phyloP scores from a whole-genome alignment of 768 basidiomycete species.

The Kondoa subrosea region DNA sequence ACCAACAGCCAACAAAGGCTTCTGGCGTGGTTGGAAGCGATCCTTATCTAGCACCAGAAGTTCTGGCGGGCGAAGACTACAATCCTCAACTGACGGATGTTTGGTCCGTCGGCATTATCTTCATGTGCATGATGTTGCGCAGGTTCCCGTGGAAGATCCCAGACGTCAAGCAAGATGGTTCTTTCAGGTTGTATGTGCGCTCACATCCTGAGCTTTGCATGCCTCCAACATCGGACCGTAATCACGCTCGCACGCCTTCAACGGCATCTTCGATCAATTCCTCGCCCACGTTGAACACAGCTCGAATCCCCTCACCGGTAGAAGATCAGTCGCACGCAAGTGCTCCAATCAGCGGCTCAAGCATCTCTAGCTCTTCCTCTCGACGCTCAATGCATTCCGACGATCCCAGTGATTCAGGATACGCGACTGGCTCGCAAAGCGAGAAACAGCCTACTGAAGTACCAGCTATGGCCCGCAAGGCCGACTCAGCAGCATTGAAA shows the following conservation, averaged over 20 bases:
- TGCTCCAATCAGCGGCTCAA: neutral
- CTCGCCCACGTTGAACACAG: neutral
- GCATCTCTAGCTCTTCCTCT: neutral
- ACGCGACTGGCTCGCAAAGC: neutral
- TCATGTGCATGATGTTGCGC: slow-evolving; percentile 94
- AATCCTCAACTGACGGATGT: slow-evolving; percentile 97
- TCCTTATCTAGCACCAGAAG: slow-evolving; percentile 95
- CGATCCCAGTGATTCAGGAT: neutral
- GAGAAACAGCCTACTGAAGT: neutral
- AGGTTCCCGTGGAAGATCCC: slow-evolving; percentile 99
- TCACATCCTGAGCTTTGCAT: slow-evolving; percentile 71
- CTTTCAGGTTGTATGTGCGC: slow-evolving; percentile 76
- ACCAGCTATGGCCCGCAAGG: neutral
- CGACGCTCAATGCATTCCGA: neutral
- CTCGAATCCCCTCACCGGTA: neutral
- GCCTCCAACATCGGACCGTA: neutral
- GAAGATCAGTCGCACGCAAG: neutral
- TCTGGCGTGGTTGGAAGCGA: slow-evolving; percentile 90
- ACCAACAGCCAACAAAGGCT: slow-evolving; percentile 53
- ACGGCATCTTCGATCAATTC: neutral
- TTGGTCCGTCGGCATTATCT: slow-evolving; percentile 95
- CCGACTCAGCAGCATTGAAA: neutral
- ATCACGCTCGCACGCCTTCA: neutral
- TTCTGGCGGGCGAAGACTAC: slow-evolving; percentile 59
- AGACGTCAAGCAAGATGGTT: slow-evolving; percentile 78